These are phyloP conservation scores for Penicillium sp. DNA, from an alignment of 2,329 filamentous ascomycete species.

Conservation along the genomic window DNA sequence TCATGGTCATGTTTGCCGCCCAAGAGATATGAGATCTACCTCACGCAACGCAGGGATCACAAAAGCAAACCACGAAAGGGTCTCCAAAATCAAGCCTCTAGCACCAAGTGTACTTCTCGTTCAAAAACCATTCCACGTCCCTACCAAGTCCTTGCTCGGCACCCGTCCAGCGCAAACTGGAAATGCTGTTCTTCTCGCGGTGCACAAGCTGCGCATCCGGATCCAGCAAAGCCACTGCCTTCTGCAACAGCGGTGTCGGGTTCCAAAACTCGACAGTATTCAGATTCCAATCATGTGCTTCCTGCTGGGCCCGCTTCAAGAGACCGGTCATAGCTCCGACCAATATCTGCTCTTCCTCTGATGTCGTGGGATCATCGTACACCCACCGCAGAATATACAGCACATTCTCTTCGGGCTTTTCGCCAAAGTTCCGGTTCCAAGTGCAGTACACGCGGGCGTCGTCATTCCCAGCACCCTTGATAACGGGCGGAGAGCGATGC, in stretches of 20 bases:
- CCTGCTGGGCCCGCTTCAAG: slow-evolving; percentile 60
- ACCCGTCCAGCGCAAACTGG: slow-evolving; percentile 47
- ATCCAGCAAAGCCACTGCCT: slow-evolving; percentile 40
- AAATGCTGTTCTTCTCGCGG: slow-evolving; percentile 46
- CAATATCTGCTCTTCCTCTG: slow-evolving; percentile 46
- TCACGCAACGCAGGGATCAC: background rate
- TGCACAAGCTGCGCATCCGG: slow-evolving; percentile 39
- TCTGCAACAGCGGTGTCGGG: slow-evolving; percentile 54
- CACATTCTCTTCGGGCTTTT: slow-evolving; percentile 34
- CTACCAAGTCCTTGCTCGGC: slow-evolving; percentile 33
- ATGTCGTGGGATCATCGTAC: slow-evolving; percentile 38
- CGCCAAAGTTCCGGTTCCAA: slow-evolving; percentile 42
- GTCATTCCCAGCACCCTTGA: slow-evolving; percentile 67
- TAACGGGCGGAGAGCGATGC: slow-evolving; percentile 45
- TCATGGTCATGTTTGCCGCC: slow-evolving; percentile 14
- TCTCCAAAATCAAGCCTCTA: slow-evolving; percentile 22
- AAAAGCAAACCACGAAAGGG: slow-evolving; percentile 4
- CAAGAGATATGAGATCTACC: slow-evolving; percentile 8
- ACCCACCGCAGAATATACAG: slow-evolving; percentile 43
- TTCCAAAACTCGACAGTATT: slow-evolving; percentile 77
- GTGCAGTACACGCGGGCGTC: slow-evolving; percentile 37
- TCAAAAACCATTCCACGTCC: slow-evolving; percentile 45
- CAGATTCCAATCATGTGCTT: slow-evolving; percentile 69
- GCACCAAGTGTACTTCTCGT: slow-evolving; percentile 50
- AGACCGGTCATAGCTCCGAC: slow-evolving; percentile 58